These are phyloP conservation scores for Hura crepitans DNA, from an alignment of 441 rosid species.

Conservation along the genomic window DNA sequence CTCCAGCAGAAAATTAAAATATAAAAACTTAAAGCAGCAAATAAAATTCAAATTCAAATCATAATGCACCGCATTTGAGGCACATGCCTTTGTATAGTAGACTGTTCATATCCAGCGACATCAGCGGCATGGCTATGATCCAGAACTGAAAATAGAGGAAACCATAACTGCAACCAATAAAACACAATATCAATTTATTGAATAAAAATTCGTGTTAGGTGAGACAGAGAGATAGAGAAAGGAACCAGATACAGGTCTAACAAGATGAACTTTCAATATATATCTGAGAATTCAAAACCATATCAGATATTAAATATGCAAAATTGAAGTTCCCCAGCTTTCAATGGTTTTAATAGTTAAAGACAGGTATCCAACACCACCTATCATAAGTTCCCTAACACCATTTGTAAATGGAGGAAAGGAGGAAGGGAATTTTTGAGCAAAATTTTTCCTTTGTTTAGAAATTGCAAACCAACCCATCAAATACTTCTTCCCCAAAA, in stretches of 20 bases:
- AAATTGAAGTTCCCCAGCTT: too few relatives aligned
- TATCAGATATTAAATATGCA: too few relatives aligned
- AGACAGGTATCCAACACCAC: too few relatives aligned
- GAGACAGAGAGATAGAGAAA: neutral
- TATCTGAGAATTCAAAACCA: neutral
- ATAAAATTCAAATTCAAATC: slow-evolving; percentile 13
- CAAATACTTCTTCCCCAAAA: neutral
- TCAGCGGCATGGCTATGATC: slow-evolving; percentile 42
- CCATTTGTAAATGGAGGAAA: neutral
- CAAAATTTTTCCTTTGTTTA: neutral
- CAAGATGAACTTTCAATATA: neutral
- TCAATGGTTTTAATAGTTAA: too few relatives aligned
- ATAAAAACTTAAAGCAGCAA: neutral
- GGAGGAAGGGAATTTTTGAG: neutral
- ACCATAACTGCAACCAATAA: slow-evolving; percentile 80
- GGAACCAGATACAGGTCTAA: neutral
- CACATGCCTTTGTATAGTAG: slow-evolving; percentile 63
- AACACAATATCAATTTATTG: neutral
- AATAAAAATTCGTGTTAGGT: neutral
- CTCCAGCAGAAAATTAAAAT: slow-evolving; percentile 5
- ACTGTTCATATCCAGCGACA: slow-evolving; percentile 43
- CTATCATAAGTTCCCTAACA: neutral
- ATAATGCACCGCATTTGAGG: slow-evolving; percentile 26
- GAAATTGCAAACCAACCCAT: neutral
- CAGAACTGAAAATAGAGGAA: slow-evolving; percentile 81